Percentiles rank a stretch among this genome's conserved stretches.
Conservation (phyloP, 1,284 basidiomycete genomes). For the Lignosus rhinocerotis region DNA sequence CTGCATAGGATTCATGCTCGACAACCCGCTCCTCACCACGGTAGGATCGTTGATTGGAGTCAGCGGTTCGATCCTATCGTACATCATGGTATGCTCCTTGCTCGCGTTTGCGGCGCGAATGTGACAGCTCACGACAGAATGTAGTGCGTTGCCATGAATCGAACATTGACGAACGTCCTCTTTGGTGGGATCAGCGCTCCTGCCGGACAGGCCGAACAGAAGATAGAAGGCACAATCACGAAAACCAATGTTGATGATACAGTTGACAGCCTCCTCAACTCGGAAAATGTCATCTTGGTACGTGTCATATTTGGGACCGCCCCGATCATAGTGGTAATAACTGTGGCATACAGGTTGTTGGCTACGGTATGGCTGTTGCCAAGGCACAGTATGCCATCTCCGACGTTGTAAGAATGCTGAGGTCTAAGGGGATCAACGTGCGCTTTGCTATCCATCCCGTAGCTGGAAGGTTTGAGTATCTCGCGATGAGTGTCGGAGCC, state of each 20-base stretch:
- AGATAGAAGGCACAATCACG: slow-evolving; percentile 80
- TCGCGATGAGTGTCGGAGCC: too few relatives aligned
- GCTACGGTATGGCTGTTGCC: slow-evolving; percentile 88
- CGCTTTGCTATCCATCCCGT: slow-evolving; percentile 49
- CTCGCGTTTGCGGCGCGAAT: not conserved
- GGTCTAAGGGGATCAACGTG: slow-evolving; percentile 73
- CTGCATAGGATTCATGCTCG: slow-evolving; percentile 74
- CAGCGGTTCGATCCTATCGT: slow-evolving; percentile 85
- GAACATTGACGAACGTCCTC: slow-evolving; percentile 74
- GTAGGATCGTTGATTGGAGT: slow-evolving; percentile 84
- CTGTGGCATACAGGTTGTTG: slow-evolving; percentile 58
- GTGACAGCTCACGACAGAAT: slow-evolving; percentile 5
- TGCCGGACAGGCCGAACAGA: slow-evolving; percentile 54
- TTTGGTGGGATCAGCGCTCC: slow-evolving; percentile 77
- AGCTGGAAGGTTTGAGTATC: slow-evolving; percentile 34
- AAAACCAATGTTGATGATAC: slow-evolving; percentile 78
- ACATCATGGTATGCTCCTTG: slow-evolving; percentile 72
- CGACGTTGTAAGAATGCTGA: slow-evolving; percentile 73
- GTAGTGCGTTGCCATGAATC: slow-evolving; percentile 88
- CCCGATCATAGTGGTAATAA: not conserved
- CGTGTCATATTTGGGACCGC: slow-evolving; percentile 13
- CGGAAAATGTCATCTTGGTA: slow-evolving; percentile 83
- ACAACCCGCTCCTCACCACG: slow-evolving; percentile 79
- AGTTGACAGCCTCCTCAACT: slow-evolving; percentile 71
- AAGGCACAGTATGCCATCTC: slow-evolving; percentile 87